Conservation (phyloP, 768 basidiomycete species). For the Cubamyces lactineus region DNA sequence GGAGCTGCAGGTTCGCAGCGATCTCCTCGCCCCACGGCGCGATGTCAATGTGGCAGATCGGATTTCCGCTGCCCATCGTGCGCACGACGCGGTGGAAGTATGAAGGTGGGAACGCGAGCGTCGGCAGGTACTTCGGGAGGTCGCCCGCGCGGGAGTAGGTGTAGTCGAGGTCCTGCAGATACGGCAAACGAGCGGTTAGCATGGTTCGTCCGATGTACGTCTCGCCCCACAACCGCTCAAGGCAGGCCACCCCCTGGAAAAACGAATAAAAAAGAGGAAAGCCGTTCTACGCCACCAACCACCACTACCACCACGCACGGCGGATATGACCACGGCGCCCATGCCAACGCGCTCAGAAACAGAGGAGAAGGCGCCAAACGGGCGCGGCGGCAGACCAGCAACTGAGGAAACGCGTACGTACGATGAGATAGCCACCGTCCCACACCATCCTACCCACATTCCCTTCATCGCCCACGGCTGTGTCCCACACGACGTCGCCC, state of each 20-base stretch:
- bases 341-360: neutral
- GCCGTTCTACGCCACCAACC: neutral
- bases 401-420: conserved; percentile 44
- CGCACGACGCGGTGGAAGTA: conserved; percentile 89
- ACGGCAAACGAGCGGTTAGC: too few relatives aligned
- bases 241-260: neutral
- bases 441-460: conserved; percentile 83
- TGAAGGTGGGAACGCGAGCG: conserved; percentile 81
- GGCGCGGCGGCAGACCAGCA: neutral
- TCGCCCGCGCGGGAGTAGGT: conserved; percentile 77
- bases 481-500: conserved; percentile 88
- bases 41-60: conserved; percentile 74
- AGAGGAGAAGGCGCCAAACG: neutral
- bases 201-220: too few relatives aligned
- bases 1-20: conserved; percentile 67
- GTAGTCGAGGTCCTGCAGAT: conserved; percentile 77
- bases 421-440: conserved; percentile 89
- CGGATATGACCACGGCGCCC: neutral
- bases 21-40: conserved; percentile 81
- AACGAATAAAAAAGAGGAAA: neutral
- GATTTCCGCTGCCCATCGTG: conserved; percentile 42
- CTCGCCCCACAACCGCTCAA: neutral
- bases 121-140: conserved; percentile 78
- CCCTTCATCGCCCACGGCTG: conserved; percentile 83
- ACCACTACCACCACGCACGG: too few relatives aligned